Evolutionary conservation across 306 rosid genomes (phyloP).

Genomic region (Rubus idaeus): DNA sequence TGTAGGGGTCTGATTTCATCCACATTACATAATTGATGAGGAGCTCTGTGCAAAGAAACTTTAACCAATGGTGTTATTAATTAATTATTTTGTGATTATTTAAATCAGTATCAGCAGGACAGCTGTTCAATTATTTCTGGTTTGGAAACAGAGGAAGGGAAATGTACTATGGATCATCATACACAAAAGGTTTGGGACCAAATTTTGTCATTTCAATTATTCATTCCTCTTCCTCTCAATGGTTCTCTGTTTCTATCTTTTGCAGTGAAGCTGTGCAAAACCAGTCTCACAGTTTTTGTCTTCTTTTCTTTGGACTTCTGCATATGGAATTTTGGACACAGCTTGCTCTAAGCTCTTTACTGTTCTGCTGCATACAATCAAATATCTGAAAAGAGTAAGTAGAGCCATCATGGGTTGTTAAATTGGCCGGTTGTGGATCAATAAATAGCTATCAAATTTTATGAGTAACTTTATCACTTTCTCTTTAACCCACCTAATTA

Average conservation of each 20-base stretch:
- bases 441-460: not conserved
- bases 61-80: not conserved
- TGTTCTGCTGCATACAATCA: not conserved
- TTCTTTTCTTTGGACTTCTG: not conserved
- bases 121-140: conserved; percentile 8
- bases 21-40: not conserved
- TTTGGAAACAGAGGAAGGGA: not conserved
- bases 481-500: not conserved
- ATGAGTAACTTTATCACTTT: not conserved
- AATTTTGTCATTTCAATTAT: not conserved
- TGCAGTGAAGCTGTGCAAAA: not conserved
- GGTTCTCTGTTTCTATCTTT: not conserved
- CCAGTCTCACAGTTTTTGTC: not conserved
- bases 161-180: not conserved
- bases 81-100: not conserved
- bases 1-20: conserved; percentile 20
- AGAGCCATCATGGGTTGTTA: not conserved
- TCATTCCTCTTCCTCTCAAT: not conserved
- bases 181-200: not conserved
- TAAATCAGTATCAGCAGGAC: not conserved
- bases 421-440: not conserved
- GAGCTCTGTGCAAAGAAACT: not conserved
- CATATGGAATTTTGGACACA: not conserved
- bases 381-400: not conserved
- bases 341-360: conserved; percentile 13